Conservation (phyloP, 192 early-diverging fungal genomes). For the Podila epicladia region DNA sequence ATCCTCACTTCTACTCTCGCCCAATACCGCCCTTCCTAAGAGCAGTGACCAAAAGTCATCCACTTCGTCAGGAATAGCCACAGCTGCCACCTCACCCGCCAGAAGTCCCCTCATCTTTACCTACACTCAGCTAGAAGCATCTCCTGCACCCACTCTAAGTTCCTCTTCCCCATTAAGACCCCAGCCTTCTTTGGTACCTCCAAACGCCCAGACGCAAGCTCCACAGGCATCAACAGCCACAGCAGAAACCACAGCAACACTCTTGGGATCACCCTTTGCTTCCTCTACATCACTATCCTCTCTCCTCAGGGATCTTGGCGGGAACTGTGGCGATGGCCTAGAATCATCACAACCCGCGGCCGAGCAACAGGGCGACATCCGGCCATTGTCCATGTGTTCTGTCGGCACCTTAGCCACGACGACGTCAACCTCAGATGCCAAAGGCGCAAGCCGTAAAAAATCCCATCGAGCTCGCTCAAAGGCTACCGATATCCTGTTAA, state of each 20-base stretch:
- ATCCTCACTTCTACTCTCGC: not conserved
- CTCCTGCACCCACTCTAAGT: not conserved
- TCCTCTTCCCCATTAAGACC: not conserved
- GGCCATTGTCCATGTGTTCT: slow-evolving; percentile 14
- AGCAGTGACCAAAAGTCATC: not conserved
- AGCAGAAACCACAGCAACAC: not conserved
- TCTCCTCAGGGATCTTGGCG: not conserved
- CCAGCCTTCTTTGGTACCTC: not conserved
- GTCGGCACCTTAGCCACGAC: not conserved
- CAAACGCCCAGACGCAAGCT: not conserved
- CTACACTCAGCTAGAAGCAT: not conserved
- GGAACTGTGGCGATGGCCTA: not conserved
- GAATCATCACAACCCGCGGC: not conserved
- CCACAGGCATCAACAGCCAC: not conserved
- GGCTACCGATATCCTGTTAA: slow-evolving; percentile 23
- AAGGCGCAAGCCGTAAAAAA: not conserved
- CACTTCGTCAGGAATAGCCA: not conserved
- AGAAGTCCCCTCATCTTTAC: not conserved
- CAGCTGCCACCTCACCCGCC: not conserved
- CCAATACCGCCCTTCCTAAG: not conserved
- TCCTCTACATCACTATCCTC: slow-evolving; percentile 19
- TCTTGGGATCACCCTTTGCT: slow-evolving; percentile 9
- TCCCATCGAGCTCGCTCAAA: slow-evolving; percentile 8
- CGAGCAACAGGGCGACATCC: not conserved
- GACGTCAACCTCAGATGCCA: not conserved